A percentile compares a stretch with the other conserved stretches of the same genome.
phyloP scores from a whole-genome alignment of 2,329 filamentous ascomycete genomes.

The Ophiostoma angusticollis region DNA sequence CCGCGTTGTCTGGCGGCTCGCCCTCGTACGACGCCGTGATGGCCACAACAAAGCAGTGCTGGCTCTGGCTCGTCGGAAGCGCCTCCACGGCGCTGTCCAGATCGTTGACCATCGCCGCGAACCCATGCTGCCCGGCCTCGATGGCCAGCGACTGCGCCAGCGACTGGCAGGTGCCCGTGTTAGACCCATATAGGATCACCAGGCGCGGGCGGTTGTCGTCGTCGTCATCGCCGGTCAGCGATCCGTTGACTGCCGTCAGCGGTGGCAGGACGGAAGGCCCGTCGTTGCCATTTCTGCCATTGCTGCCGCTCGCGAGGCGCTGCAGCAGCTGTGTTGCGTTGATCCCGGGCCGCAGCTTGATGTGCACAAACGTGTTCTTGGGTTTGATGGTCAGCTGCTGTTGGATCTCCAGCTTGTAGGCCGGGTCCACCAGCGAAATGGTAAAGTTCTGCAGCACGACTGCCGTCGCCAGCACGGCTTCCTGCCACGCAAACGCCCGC shows the following conservation, averaged over 20 bases:
- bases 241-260: slow-evolving; percentile 13
- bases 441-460: slow-evolving; percentile 58
- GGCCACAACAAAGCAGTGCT: slow-evolving; percentile 50
- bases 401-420: slow-evolving; percentile 40
- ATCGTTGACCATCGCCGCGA: slow-evolving; percentile 36
- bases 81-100: slow-evolving; percentile 50
- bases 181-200: slow-evolving; percentile 56
- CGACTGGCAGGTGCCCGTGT: slow-evolving; percentile 60
- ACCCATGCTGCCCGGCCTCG: slow-evolving; percentile 47
- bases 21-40: slow-evolving; percentile 62
- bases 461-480: slow-evolving; percentile 33
- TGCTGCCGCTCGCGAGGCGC: slow-evolving; percentile 3
- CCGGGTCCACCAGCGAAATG: slow-evolving; percentile 46
- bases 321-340: slow-evolving; percentile 20
- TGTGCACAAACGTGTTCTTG: slow-evolving; percentile 46
- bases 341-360: slow-evolving; percentile 35
- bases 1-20: slow-evolving; percentile 59
- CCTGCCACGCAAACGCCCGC: slow-evolving; percentile 41
- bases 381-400: slow-evolving; percentile 47
- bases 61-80: slow-evolving; percentile 36
- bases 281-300: neutral
- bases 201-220: slow-evolving; percentile 28
- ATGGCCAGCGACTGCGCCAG: slow-evolving; percentile 49
- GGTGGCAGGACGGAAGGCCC: neutral
- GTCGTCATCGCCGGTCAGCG: slow-evolving; percentile 45